Evolutionary conservation across 371 early-diverging fungal genomes (phyloP).

Genomic region (Mortierella sp.): DNA sequence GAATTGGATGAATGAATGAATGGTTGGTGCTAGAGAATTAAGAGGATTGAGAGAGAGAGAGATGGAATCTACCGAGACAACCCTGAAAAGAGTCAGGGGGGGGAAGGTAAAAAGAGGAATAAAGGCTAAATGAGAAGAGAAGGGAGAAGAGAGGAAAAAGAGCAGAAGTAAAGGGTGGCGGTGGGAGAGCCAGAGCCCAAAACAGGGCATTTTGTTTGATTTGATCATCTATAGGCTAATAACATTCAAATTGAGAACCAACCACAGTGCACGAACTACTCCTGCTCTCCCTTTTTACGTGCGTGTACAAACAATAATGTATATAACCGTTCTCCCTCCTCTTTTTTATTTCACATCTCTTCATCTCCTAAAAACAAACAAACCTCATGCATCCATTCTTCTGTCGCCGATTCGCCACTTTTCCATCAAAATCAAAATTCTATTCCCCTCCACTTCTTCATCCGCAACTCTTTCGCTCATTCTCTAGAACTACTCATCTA

Average conservation of each 20-base stretch:
- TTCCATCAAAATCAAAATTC: too few species aligned
- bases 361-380: not conserved
- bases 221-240: too few species aligned
- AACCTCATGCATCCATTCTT: constrained; percentile 5
- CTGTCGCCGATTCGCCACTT: constrained; percentile 21
- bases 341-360: not conserved
- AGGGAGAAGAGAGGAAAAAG: not conserved
- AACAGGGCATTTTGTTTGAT: too few species aligned
- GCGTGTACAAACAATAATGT: too few species aligned
- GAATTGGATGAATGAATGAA: too few species aligned
- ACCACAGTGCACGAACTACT: too few species aligned
- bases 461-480: too few species aligned
- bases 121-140: not conserved
- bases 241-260: too few species aligned
- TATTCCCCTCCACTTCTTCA: too few species aligned
- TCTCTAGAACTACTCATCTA: not conserved
- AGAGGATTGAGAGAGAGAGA: not conserved
- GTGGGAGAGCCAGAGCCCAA: not conserved
- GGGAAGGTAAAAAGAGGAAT: not conserved
- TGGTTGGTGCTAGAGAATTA: not conserved
- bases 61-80: not conserved
- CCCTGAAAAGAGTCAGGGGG: not conserved
- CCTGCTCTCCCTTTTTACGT: too few species aligned
- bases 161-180: not conserved
- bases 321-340: too few species aligned